Evolutionary conservation across 2,329 filamentous ascomycete genomes (phyloP), one percentile per base, ranked within the genome.

Genomic region (Paecilomyces sp.): DNA sequence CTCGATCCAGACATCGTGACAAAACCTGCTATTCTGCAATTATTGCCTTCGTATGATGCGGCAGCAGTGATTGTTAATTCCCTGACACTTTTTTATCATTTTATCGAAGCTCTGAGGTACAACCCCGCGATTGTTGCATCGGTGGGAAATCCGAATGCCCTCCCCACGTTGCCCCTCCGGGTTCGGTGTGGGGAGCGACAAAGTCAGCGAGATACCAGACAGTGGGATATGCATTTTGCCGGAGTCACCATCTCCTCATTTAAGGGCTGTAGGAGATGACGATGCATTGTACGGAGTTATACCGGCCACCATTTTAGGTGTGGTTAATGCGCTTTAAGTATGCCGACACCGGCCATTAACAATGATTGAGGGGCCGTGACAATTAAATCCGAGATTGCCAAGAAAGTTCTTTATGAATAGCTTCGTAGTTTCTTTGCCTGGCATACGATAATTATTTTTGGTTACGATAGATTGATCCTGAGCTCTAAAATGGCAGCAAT

Each of bases 401-500:
- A 47, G 12, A 41, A 47, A 33, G 9, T 33, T 33, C 31, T 33
- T 33, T 22, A 47, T 47, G n/a, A n/a, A n/a, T 47, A 47, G 15
- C 13, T 8, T 47, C 6, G 15, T 47, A 47, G 11, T 28, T 28
- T 12, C 31, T 33, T 4, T 47, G n/a, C n/a, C n/a, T 15, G 6
- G 13, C 15, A 15, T 18, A n/a, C 15, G n/a, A 5, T 41, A 5
- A n/a, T 41, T n/a, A 13, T n/a, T 41, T 18, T 11, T 47, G n/a
- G n/a, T n/a, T n/a, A 18, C 7, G n/a, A 18, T 18, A 47, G 41
- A 18, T 8, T 47, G 18, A 18, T 9, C n/a, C n/a, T 22, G 22
- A n/a, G 8, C 7, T 47, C 18, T 3, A 3, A 47, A 47, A 47
- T 47, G 41, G 41, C 41, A 15, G 15, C n/a, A 7, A 73, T 74